Base-by-base conservation (phyloP, 176 grass and related monocot genomes). In the Bothriochloa decipiens region DNA sequence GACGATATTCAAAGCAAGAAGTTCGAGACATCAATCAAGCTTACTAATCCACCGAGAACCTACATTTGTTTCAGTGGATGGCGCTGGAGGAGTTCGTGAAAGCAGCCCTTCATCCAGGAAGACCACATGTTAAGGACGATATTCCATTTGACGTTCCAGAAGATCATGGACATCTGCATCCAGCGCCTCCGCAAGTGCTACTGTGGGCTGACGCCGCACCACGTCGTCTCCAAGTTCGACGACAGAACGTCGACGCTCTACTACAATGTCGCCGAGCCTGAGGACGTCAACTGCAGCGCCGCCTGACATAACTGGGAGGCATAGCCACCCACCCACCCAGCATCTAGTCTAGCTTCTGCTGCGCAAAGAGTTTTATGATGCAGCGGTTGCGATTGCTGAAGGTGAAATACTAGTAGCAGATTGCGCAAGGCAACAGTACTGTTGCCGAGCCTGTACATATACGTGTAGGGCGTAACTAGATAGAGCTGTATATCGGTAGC, bases 51-150 rank as follows among this genome's bases (percentile, higher is more conserved):
- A 61, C 22, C 7, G 55, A 58, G 55, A n/a, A n/a, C n/a, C n/a
- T n/a, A 22, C 17, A 18, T 8, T 68, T 28, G 9, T 20, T 75
- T 57, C 88, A 98, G 96, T 98, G 96, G 96, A 95, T 95, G 93
- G 93, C 89, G 2, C 93, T 98, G 1, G 70, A 40, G 17, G 91
- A 98, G 84, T 95, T 98, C 55, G 29, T 93, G 57, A n/a, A 79
- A 90, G 83, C 96, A 98, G 80, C 93, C 96, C 0, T 90, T 91
- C 87, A 90, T 95, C 76, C 92, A 94, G 42, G 96, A 92, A 15
- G 96, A 98, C 82, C 89, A 86, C 69, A 98, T 98, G 96, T 98
- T n/a, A n/a, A n/a, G n/a, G n/a, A n/a, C n/a, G n/a, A n/a, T n/a
- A n/a, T n/a, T n/a, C n/a, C n/a, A n/a, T n/a, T n/a, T n/a, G n/a